These are phyloP conservation scores for Amorphotheca resinae DNA, from an alignment of 495 filamentous ascomycete species.

Conservation along the genomic window DNA sequence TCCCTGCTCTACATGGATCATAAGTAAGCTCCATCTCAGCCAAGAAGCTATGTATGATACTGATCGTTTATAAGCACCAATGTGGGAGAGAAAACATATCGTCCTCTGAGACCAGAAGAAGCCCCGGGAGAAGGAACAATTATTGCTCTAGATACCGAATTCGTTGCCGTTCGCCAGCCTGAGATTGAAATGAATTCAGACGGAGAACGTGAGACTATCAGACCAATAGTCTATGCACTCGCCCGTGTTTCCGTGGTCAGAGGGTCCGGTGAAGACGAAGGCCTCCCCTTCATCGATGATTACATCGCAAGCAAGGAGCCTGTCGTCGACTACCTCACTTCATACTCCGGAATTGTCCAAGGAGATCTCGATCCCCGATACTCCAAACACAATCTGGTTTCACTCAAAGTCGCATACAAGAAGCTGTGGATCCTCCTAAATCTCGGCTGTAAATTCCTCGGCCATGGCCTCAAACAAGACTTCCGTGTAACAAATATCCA, in stretches of 20 bases:
- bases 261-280: conserved; percentile 61
- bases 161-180: conserved; percentile 78
- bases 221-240: conserved; percentile 71
- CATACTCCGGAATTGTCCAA: conserved; percentile 77
- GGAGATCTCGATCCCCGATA: conserved; percentile 67
- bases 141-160: conserved; percentile 89
- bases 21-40: conserved; percentile 32
- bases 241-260: conserved; percentile 82
- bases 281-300: conserved; percentile 87
- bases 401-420: conserved; percentile 88
- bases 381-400: conserved; percentile 66
- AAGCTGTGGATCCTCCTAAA: conserved; percentile 96
- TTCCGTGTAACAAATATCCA: conserved; percentile 98
- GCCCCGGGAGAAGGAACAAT: conserved; percentile 56
- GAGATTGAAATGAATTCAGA: conserved; percentile 91
- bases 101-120: conserved; percentile 50
- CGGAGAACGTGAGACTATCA: conserved; percentile 71
- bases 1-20: conserved; percentile 69
- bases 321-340: conserved; percentile 92
- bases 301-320: conserved; percentile 84
- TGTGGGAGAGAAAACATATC: conserved; percentile 35
- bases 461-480: conserved; percentile 83
- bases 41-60: not conserved
- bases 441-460: conserved; percentile 84
- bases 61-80: conserved; percentile 20